A percentile compares a stretch with the other conserved stretches of the same genome.
Evolutionary conservation across 2,329 filamentous ascomycete species (phyloP).

Genomic region (Aspergillus viridinutans): DNA sequence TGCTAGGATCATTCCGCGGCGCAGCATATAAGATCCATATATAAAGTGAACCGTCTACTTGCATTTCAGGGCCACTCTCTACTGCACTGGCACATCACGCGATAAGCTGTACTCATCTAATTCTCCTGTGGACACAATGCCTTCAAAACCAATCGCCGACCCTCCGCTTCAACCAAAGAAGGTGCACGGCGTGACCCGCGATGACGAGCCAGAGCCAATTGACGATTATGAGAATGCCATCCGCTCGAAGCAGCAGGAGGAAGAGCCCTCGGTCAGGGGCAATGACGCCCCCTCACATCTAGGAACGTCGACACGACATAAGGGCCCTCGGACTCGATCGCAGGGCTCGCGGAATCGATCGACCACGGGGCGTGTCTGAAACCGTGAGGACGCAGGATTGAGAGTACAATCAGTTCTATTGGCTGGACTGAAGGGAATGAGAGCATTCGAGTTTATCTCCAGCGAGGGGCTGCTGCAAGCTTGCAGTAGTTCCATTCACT

Average conservation of each 20-base stretch:
- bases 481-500: too few relatives aligned
- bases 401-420: background rate
- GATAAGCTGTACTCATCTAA: background rate
- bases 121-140: background rate
- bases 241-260: constrained; percentile 1
- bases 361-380: background rate
- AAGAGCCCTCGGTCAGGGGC: background rate
- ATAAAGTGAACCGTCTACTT: background rate
- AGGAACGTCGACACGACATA: background rate
- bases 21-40: background rate
- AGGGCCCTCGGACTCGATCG: background rate
- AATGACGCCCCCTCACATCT: background rate
- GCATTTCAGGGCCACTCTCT: background rate
- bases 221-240: constrained; percentile 1
- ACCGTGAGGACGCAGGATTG: background rate
- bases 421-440: background rate
- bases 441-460: background rate
- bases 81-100: background rate
- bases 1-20: background rate
- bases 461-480: background rate
- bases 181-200: background rate
- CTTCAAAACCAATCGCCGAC: background rate
- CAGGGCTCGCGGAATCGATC: background rate
- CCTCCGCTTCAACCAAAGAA: background rate
- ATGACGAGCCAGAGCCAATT: background rate